phyloP scores from a whole-genome alignment of 345 rosid genomes.

The Eucalyptus cloeziana region DNA sequence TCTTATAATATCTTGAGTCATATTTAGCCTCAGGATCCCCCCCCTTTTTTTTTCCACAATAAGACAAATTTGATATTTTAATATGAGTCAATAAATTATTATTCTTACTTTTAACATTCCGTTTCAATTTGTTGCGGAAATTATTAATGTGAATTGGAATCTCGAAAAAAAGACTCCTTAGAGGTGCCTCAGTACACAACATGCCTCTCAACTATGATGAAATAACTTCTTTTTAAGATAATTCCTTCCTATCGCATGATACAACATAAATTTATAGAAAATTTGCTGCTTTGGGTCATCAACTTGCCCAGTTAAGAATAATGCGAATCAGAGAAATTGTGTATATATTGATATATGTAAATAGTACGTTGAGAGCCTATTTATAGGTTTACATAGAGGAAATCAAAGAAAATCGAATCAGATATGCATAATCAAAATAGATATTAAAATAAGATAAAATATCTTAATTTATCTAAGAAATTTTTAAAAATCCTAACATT shows the following conservation, averaged over 20 bases:
- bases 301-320: neutral
- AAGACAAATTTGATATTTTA: neutral
- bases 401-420: too few species aligned
- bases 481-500: too few species aligned
- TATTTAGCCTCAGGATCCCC: neutral
- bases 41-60: rapidly evolving
- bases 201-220: neutral
- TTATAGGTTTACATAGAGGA: too few species aligned
- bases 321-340: too few species aligned
- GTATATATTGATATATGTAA: too few species aligned
- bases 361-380: too few species aligned
- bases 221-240: neutral
- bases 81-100: neutral
- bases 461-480: too few species aligned
- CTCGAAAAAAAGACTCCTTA: rapidly evolving
- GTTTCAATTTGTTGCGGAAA: neutral
- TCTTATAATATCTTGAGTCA: neutral
- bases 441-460: too few species aligned
- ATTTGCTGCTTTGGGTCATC: neutral
- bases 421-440: too few species aligned
- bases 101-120: neutral
- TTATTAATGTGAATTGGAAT: neutral
- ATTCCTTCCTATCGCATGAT: neutral
- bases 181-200: neutral
- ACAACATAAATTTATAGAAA: neutral